Base-by-base conservation (phyloP, 148 eudicot species). In the Fagopyrum tataricum region DNA sequence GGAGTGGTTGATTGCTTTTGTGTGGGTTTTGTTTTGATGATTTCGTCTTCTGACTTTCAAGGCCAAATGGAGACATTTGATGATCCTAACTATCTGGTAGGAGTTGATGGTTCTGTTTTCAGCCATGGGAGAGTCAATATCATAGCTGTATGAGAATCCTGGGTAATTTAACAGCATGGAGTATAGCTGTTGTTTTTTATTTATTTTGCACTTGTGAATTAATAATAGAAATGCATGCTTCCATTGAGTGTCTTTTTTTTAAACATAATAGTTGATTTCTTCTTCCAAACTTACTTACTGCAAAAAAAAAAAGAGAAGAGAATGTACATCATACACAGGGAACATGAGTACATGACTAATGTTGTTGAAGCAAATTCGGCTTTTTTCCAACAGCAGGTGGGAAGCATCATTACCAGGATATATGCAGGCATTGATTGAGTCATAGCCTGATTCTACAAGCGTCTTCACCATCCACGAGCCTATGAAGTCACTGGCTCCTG, bases 401-500 rank as follows among this genome's bases (percentile, higher is more conserved):
- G 89, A 68, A 13, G 86, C 67, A 69, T 86, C 78, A 42, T 94
- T 84, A 76, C 78, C 79, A 40, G 98, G 96, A 86, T 39, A 79
- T n/a, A 93, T 72, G 74, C 87, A 74, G 81, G 87, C 90, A 79
- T 90, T 87, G 76, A 92, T 79, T 77, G 85, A 73, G 78, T 87
- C 72, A 84, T 90, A 92, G 67, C 79, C 79, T 70, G 78, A 79
- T 31, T 84, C 62, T 1, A 88, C 75, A 2, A 90, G 90, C 78
- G 90, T 87, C 40, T 74, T 75, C 15, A 91, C 81, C 3, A 93
- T 66, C 86, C 85, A 84, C 17, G 97, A 78, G 17, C 97, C 97
- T 21, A 93, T 93, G 91, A 91, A 93, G 4, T 97, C 98, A 77
- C 89, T 89, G 67, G 94, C 97, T 20, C 98, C 98, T 14, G 98